Conservation (phyloP, 179 eudicot genomes). For the Carnegiea gigantea region DNA sequence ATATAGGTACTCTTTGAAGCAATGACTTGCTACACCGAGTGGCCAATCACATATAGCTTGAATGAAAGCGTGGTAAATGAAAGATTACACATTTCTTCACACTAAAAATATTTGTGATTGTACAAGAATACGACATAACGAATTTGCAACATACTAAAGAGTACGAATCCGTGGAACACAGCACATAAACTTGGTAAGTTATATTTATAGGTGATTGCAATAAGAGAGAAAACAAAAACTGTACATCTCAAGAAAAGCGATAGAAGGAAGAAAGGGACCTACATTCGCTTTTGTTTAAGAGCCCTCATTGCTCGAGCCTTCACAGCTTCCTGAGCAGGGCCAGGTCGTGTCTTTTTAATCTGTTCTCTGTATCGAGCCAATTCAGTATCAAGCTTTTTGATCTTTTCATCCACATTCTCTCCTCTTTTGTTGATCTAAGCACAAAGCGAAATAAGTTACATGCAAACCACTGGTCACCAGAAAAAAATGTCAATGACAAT, state of each 20-base stretch:
- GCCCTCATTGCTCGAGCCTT: constrained; percentile 97
- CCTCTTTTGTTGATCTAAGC: constrained; percentile 83
- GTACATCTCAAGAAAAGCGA: not conserved
- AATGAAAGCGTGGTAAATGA: not conserved
- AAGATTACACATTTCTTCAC: not conserved
- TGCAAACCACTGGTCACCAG: not conserved
- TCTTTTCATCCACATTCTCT: constrained; percentile 85
- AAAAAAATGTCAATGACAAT: not conserved
- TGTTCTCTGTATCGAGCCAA: constrained; percentile 81
- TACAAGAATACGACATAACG: not conserved
- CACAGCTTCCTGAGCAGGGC: constrained; percentile 95
- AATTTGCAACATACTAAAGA: not conserved
- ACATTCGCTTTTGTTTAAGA: constrained; percentile 87
- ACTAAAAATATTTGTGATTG: not conserved
- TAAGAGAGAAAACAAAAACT: not conserved
- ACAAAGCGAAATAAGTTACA: constrained; percentile 2
- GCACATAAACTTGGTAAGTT: not conserved
- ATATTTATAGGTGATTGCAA: not conserved
- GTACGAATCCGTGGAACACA: not conserved
- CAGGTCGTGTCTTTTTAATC: constrained; percentile 87
- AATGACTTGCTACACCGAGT: not conserved
- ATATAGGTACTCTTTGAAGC: not conserved
- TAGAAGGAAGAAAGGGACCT: constrained; percentile 28
- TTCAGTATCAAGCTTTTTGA: constrained; percentile 71
- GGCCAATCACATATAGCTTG: not conserved